A percentile compares a stretch with the other conserved stretches of the same genome.
Evolutionary conservation across 2,329 filamentous ascomycete genomes (phyloP).

Genomic region (Colletotrichum sp.): DNA sequence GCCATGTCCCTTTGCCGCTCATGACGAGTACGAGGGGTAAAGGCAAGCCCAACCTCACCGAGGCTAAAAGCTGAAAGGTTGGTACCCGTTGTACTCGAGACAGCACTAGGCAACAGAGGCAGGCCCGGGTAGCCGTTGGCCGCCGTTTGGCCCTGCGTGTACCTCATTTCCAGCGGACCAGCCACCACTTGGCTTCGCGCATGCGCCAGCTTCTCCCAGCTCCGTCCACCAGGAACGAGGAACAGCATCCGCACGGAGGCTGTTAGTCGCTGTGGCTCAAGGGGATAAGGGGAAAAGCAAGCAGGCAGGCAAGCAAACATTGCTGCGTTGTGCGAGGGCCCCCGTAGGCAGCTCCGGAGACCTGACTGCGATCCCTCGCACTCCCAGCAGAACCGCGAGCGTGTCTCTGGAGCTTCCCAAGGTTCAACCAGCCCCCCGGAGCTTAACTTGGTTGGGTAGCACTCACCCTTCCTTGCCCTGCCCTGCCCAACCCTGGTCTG

Average conservation of each 20-base stretch:
- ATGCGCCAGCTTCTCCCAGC: constrained; percentile 6
- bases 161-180: constrained; percentile 22
- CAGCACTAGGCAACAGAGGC: constrained; percentile 11
- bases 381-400: constrained; percentile 2
- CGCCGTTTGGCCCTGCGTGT: constrained; percentile 19
- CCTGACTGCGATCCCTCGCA: background rate
- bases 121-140: constrained; percentile 20
- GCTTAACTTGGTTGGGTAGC: constrained; percentile 17
- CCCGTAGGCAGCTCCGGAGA: background rate
- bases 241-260: background rate
- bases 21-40: background rate
- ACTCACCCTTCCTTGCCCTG: constrained; percentile 11
- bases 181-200: constrained; percentile 19
- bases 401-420: constrained; percentile 6
- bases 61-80: constrained; percentile 20
- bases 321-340: background rate
- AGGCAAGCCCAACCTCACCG: background rate
- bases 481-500: background rate
- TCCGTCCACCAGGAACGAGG: background rate
- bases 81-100: constrained; percentile 20
- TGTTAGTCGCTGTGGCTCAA: background rate
- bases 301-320: background rate
- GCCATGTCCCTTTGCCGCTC: background rate
- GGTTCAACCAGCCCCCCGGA: constrained; percentile 16
- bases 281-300: background rate